Conservation (phyloP, 1,284 basidiomycete genomes). For the Rhodotorula sp. region DNA sequence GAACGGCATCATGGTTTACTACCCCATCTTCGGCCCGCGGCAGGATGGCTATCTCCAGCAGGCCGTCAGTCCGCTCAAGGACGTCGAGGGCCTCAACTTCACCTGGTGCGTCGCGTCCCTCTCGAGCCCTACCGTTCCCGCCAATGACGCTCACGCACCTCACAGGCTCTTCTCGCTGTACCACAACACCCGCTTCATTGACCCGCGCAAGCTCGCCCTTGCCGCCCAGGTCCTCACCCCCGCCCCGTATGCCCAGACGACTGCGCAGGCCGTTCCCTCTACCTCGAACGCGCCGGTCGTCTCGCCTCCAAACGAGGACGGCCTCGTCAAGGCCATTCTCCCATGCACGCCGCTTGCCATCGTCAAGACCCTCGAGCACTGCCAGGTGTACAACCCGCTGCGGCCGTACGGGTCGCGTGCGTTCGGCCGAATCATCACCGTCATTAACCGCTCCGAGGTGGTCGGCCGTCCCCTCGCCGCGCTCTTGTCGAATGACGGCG, state of each 20-base stretch:
- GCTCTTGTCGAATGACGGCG: slow-evolving; percentile 91
- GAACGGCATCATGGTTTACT: slow-evolving; percentile 64
- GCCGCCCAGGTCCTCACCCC: slow-evolving; percentile 45
- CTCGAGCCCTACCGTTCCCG: background rate
- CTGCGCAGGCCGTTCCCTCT: slow-evolving; percentile 19
- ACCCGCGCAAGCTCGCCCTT: slow-evolving; percentile 43
- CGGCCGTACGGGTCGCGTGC: slow-evolving; percentile 92
- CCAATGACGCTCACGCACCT: background rate
- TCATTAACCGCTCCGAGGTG: slow-evolving; percentile 96
- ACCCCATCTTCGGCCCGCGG: slow-evolving; percentile 53
- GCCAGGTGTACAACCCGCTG: slow-evolving; percentile 88
- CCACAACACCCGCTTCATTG: slow-evolving; percentile 68
- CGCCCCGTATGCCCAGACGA: slow-evolving; percentile 31
- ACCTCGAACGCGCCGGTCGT: slow-evolving; percentile 56
- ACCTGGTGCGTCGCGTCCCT: slow-evolving; percentile 26
- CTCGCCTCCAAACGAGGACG: slow-evolving; percentile 12
- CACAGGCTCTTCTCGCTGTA: slow-evolving; percentile 80
- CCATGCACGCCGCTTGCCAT: slow-evolving; percentile 96
- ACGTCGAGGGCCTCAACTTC: slow-evolving; percentile 95
- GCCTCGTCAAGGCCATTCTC: slow-evolving; percentile 85
- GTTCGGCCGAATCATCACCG: slow-evolving; percentile 87
- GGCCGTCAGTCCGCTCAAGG: slow-evolving; percentile 92
- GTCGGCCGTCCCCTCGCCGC: slow-evolving; percentile 94
- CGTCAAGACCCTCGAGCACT: slow-evolving; percentile 84
- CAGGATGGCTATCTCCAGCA: slow-evolving; percentile 95